Evolutionary conservation across 2,329 filamentous ascomycete species (phyloP).

Genomic region (Claviceps quebecensis): DNA sequence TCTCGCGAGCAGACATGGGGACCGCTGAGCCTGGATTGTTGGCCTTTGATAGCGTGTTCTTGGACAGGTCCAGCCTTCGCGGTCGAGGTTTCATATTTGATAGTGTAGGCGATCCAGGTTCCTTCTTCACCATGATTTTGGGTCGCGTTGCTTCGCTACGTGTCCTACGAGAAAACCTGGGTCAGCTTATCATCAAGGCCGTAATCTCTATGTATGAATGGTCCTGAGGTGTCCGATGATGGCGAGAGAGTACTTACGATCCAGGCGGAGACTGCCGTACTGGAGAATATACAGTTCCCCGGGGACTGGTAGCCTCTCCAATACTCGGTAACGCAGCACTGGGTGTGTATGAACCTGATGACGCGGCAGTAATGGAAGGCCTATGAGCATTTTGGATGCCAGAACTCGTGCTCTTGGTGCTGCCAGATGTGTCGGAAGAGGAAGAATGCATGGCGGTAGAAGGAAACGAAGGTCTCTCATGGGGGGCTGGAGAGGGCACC

Average conservation of each 20-base stretch:
- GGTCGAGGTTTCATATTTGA: constrained; percentile 54
- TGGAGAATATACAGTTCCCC: constrained; percentile 19
- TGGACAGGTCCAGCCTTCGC: constrained; percentile 59
- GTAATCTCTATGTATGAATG: too few species aligned
- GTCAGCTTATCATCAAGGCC: constrained; percentile 3
- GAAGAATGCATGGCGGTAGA: constrained; percentile 24
- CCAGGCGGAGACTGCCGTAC: constrained; percentile 42
- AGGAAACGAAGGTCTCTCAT: constrained; percentile 46
- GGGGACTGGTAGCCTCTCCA: constrained; percentile 41
- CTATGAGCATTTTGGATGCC: constrained; percentile 32
- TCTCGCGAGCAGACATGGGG: constrained; percentile 66
- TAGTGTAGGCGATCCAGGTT: constrained; percentile 76
- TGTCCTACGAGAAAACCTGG: constrained; percentile 16
- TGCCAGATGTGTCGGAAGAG: constrained; percentile 2
- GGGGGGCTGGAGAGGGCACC: constrained; percentile 53
- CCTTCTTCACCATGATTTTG: constrained; percentile 92
- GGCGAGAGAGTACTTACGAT: constrained; percentile 34
- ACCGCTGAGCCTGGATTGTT: constrained; percentile 48
- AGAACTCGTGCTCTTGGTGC: neutral
- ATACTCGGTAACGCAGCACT: constrained; percentile 32
- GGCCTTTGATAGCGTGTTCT: constrained; percentile 37
- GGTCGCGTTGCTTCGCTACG: constrained; percentile 37
- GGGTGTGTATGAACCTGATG: constrained; percentile 17
- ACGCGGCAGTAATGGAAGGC: constrained; percentile 16
- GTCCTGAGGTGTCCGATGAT: neutral